Evolutionary conservation across 2,329 filamentous ascomycete species (phyloP).

Genomic region (Furcasterigmium sp.): DNA sequence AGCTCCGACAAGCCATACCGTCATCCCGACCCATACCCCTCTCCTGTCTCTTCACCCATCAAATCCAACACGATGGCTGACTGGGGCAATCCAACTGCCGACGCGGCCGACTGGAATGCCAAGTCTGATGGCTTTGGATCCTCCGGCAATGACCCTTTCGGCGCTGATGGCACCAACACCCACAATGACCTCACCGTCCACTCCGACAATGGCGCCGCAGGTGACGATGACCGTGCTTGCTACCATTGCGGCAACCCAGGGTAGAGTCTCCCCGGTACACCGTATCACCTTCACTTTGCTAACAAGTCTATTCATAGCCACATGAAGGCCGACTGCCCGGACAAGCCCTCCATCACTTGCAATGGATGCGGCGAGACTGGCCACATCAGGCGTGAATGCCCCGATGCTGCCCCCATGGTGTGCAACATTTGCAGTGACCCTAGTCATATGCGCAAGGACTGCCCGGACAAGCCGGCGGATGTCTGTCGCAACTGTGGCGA

Average conservation of each 20-base stretch:
- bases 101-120: constrained; percentile 1
- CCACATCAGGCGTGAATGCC: constrained; percentile 58
- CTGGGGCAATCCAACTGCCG: too few relatives aligned
- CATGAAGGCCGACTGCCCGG: constrained; percentile 57
- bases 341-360: constrained; percentile 44
- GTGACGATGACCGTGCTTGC: constrained; percentile 20
- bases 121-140: not conserved
- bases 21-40: not conserved
- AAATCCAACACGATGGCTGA: not conserved
- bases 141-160: not conserved
- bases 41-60: not conserved
- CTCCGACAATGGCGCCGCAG: constrained; percentile 7
- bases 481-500: constrained; percentile 58
- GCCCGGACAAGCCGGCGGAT: constrained; percentile 51
- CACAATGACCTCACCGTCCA: constrained; percentile 3
- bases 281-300: not conserved
- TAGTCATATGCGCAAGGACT: constrained; percentile 55
- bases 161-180: not conserved
- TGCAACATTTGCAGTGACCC: constrained; percentile 58
- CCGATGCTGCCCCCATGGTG: constrained; percentile 45
- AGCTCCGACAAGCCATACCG: too few relatives aligned
- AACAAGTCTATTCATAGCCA: constrained; percentile 21
- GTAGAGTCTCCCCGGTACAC: constrained; percentile 16
- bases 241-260: constrained; percentile 30
- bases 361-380: constrained; percentile 44